phyloP scores from a whole-genome alignment of 768 basidiomycete species.

The Mycena chlorophos region DNA sequence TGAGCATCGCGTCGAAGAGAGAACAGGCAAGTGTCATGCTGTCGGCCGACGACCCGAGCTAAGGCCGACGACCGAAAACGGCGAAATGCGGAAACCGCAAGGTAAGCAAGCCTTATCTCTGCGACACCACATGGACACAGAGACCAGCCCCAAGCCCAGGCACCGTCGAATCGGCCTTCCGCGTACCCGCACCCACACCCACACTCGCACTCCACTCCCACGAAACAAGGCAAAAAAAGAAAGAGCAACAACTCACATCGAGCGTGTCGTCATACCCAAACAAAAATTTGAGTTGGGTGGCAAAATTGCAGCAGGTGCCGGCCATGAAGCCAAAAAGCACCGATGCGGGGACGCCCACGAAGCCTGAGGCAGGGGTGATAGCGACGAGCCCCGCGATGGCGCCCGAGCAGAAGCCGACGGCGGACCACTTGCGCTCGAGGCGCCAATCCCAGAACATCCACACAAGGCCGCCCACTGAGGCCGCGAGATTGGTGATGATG shows the following conservation, averaged over 20 bases:
- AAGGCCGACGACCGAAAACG: no score
- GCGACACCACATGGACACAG: no score
- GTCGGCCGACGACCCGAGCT: not conserved
- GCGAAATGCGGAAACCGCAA: no score
- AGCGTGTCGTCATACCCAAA: constrained; percentile 77
- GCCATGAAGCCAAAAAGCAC: constrained; percentile 85
- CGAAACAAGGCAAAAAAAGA: constrained; percentile 1
- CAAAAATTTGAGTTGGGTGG: constrained; percentile 91
- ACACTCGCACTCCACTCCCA: not conserved
- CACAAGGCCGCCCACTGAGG: constrained; percentile 81
- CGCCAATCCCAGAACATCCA: constrained; percentile 98
- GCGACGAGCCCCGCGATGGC: constrained; percentile 89
- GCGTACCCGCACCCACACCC: no score
- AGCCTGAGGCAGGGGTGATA: constrained; percentile 82
- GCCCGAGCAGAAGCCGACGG: constrained; percentile 93
- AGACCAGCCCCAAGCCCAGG: no score
- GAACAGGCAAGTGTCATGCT: not conserved
- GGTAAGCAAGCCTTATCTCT: no score
- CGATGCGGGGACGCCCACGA: constrained; percentile 77
- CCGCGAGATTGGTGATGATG: constrained; percentile 92
- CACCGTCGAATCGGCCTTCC: no score
- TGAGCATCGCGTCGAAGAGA: not conserved
- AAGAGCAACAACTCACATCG: constrained; percentile 51
- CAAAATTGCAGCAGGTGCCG: constrained; percentile 87
- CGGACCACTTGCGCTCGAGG: constrained; percentile 89